Base-by-base conservation (phyloP, 2,329 filamentous ascomycete genomes). In the Coleophoma eucalyptorum region DNA sequence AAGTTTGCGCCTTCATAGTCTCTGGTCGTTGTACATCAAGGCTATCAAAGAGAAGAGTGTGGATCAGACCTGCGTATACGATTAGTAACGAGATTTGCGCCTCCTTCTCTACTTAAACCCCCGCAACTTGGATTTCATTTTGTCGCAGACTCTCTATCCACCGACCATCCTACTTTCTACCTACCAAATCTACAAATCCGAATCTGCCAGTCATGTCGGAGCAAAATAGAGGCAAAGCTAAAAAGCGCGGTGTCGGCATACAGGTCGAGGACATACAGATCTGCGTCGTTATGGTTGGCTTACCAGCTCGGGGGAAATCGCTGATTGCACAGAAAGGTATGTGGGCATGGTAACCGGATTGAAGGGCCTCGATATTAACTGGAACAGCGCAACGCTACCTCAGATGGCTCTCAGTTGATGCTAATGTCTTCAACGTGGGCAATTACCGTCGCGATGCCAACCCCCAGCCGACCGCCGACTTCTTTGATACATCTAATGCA, bases 271-370 rank as follows among this genome's bases (percentile, higher is more conserved):
- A 97, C 71, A 93, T 90, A 54, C 90, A 89, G 70, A 95, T 99
- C 75, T 97, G 93, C 71, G 92, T 99, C 58, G 91, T 99, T 63
- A 97, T 99, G 94, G 94, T 99, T 54, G 94, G 94, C 59, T 79
- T 99, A 67, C 94, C 94, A 50, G 94, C 94, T 55, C 81, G 94
- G 61, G 94, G 94, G 65, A 99, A 99, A 80, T 96, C 90, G 75
- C 84, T 96, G 70, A 97, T 99, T 68, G 93, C 94, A 60, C 91
- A 96, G 66, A 97, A 97, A 82, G 91, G 92, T 94, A 60, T n/a
- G 55, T n/a, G 19, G 19, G 4, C 26, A 26, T 26, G 26, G 26
- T 7, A 26, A 26, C 5, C n/a, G n/a, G n/a, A 26, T 26, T 2
- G 26, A 26, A 8, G 26, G 2, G 26, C 10, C 5, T 26, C 10